These are phyloP conservation scores for Fraxinus floribunda DNA, from an alignment of 305 asterid genomes.

Conservation along the genomic window DNA sequence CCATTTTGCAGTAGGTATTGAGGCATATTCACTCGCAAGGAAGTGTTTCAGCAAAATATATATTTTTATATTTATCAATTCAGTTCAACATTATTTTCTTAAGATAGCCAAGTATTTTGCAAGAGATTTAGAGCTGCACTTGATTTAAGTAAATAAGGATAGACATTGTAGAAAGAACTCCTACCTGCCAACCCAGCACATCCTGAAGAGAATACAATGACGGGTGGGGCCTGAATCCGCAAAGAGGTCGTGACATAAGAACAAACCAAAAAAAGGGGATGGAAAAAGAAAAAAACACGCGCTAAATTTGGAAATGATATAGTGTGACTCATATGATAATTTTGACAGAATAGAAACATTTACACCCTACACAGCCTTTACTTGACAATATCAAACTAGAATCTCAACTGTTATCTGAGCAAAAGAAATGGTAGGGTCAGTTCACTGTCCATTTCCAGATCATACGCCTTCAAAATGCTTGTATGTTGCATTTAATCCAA, in stretches of 20 bases:
- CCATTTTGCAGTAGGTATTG: not conserved
- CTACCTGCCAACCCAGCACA: slow-evolving; percentile 88
- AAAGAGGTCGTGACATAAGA: slow-evolving; percentile 5
- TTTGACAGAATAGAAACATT: not conserved
- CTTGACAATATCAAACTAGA: slow-evolving; percentile 6
- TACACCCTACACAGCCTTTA: not conserved
- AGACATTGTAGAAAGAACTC: slow-evolving; percentile 21
- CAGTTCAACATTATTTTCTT: not conserved
- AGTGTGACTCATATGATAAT: not conserved
- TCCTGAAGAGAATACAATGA: slow-evolving; percentile 76
- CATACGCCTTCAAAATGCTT: not conserved
- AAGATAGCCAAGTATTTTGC: slow-evolving; percentile 7
- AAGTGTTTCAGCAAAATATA: not conserved
- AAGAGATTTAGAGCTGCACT: not conserved
- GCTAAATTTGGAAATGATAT: not conserved
- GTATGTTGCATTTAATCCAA: not conserved
- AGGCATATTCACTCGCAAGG: not conserved
- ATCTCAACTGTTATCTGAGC: not conserved
- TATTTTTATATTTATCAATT: not conserved
- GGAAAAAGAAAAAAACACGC: not conserved
- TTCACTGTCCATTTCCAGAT: not conserved
- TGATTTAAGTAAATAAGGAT: not conserved
- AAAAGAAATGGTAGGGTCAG: not conserved
- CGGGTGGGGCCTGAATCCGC: slow-evolving; percentile 74
- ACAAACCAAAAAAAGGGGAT: not conserved